These are phyloP conservation scores for Xylariaceae sp. DNA, from an alignment of 2,329 filamentous ascomycete genomes.

Conservation along the genomic window DNA sequence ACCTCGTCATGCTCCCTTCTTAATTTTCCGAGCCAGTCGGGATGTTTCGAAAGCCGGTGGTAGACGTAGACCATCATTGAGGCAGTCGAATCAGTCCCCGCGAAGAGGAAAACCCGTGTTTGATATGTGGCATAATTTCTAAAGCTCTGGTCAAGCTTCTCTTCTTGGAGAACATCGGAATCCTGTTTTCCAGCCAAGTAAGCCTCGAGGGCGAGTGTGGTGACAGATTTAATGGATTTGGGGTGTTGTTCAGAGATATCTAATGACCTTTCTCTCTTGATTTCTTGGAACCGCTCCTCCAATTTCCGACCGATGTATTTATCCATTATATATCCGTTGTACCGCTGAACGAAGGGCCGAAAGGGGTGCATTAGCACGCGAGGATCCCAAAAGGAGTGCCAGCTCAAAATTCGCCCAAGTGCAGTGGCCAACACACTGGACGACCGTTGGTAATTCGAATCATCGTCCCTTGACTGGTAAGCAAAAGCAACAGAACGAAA, in stretches of 20 bases:
- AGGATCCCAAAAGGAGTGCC: constrained; percentile 10
- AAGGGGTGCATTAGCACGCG: too few relatives aligned
- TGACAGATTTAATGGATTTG: constrained; percentile 19
- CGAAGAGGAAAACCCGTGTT: constrained; percentile 46
- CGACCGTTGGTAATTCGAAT: constrained; percentile 28
- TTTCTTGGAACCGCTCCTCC: constrained; percentile 27
- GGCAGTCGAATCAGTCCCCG: constrained; percentile 67
- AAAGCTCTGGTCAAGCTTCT: constrained; percentile 13
- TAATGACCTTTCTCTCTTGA: neutral
- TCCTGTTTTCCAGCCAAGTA: constrained; percentile 18
- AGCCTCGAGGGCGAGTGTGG: constrained; percentile 25
- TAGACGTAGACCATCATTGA: constrained; percentile 56
- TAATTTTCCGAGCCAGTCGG: constrained; percentile 24
- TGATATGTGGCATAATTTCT: constrained; percentile 23
- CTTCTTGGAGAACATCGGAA: neutral
- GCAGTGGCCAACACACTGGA: constrained; percentile 19
- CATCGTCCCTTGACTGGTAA: constrained; percentile 20
- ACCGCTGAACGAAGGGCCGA: constrained; percentile 25
- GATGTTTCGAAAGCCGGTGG: constrained; percentile 41
- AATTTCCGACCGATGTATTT: constrained; percentile 24
- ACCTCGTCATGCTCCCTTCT: constrained; percentile 31
- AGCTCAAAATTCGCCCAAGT: too few relatives aligned
- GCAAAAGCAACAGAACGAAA: neutral
- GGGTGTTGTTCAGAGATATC: neutral
- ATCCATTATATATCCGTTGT: constrained; percentile 26